Evolutionary conservation across 257 asterid genomes (phyloP).

Genomic region (Nicotiana attenuata): DNA sequence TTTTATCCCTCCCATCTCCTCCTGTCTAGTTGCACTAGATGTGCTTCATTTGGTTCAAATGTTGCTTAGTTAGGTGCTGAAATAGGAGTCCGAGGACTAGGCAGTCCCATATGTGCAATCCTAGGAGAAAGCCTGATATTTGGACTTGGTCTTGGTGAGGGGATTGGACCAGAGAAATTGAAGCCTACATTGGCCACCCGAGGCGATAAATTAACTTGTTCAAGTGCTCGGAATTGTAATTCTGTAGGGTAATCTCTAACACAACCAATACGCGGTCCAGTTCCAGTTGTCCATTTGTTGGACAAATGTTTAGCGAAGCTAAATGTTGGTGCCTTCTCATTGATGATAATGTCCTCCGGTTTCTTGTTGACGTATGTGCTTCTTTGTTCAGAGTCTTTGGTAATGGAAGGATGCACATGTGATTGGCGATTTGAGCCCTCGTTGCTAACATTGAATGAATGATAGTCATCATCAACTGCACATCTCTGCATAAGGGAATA

Average conservation of each 20-base stretch:
- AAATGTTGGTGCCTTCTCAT: slow-evolving; percentile 15
- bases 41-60: background rate
- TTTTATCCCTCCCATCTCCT: background rate
- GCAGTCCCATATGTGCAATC: slow-evolving; percentile 79
- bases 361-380: background rate
- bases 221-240: slow-evolving; percentile 72
- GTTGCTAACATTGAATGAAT: slow-evolving; percentile 23
- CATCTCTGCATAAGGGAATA: slow-evolving; percentile 44
- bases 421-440: slow-evolving; percentile 23
- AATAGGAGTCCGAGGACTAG: slow-evolving; percentile 73
- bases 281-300: slow-evolving; percentile 77
- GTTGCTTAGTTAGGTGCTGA: slow-evolving; percentile 16
- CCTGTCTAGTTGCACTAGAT: background rate
- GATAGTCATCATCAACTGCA: slow-evolving; percentile 67
- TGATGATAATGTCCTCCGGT: background rate
- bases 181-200: slow-evolving; percentile 42
- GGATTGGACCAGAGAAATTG: slow-evolving; percentile 65
- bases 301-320: slow-evolving; percentile 60
- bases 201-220: slow-evolving; percentile 87
- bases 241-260: slow-evolving; percentile 82
- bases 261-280: slow-evolving; percentile 85
- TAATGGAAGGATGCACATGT: slow-evolving; percentile 14
- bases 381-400: background rate
- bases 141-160: slow-evolving; percentile 94
- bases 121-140: slow-evolving; percentile 73